Evolutionary conservation across 768 basidiomycete genomes (phyloP).

Genomic region (Sarcomyxa edulis): DNA sequence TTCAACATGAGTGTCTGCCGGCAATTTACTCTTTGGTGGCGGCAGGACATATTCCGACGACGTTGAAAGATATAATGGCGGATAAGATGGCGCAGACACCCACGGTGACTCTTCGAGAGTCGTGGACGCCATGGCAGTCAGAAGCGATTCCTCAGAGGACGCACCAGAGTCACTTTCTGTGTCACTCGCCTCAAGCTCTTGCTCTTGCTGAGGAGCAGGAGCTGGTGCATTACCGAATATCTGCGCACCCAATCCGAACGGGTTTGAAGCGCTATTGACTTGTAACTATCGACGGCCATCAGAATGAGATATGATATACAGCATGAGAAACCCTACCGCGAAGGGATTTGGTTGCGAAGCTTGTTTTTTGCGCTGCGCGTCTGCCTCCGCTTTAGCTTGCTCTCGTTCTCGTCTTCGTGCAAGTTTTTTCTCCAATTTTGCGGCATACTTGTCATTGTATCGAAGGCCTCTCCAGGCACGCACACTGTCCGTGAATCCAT

Average conservation of each 20-base stretch:
- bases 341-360: conserved; percentile 59
- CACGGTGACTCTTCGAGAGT: conserved; percentile 61
- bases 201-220: conserved; percentile 14
- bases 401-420: conserved; percentile 32
- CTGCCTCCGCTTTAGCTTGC: conserved; percentile 27
- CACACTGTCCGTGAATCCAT: conserved; percentile 40
- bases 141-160: conserved; percentile 37
- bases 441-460: conserved; percentile 70
- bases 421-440: conserved; percentile 58
- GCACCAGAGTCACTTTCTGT: conserved; percentile 25
- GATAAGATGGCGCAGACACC: conserved; percentile 59
- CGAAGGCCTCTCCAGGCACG: conserved; percentile 79
- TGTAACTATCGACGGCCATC: background rate
- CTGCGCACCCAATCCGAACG: conserved; percentile 59
- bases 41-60: conserved; percentile 66
- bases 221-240: conserved; percentile 46
- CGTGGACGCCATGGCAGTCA: conserved; percentile 53
- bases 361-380: conserved; percentile 25
- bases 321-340: conserved; percentile 37
- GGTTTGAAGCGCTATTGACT: conserved; percentile 16
- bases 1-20: conserved; percentile 37
- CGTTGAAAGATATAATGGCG: conserved; percentile 71
- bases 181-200: conserved; percentile 27
- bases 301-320: background rate
- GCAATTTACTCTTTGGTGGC: conserved; percentile 40